A percentile compares a stretch with the other conserved stretches of the same genome.
phyloP scores from a whole-genome alignment of 2,329 filamentous ascomycete genomes.

The Beauveria brongniartii region DNA sequence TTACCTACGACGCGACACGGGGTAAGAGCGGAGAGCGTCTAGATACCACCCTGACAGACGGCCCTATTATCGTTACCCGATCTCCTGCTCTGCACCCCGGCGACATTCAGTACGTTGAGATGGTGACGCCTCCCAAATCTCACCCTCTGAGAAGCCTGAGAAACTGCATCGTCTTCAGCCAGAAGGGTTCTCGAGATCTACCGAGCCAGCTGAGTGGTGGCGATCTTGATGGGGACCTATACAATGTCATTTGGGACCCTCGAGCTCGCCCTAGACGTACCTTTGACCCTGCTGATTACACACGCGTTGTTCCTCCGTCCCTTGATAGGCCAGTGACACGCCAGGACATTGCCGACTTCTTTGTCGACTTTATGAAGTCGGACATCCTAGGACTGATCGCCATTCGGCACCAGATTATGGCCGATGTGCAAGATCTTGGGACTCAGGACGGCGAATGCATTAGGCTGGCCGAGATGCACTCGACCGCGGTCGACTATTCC shows the following conservation, averaged over 20 bases:
- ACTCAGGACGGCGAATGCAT: constrained; percentile 45
- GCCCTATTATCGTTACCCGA: constrained; percentile 57
- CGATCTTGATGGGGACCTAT: constrained; percentile 77
- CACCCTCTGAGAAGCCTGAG: constrained; percentile 54
- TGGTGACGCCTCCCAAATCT: constrained; percentile 48
- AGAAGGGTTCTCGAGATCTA: constrained; percentile 61
- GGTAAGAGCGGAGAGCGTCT: constrained; percentile 18
- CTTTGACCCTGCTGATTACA: constrained; percentile 60
- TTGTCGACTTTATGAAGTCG: constrained; percentile 66
- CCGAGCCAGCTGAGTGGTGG: constrained; percentile 74
- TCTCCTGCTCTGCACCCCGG: constrained; percentile 76
- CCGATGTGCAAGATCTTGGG: constrained; percentile 47
- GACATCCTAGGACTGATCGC: constrained; percentile 62
- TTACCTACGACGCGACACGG: constrained; percentile 41
- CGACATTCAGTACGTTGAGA: constrained; percentile 60
- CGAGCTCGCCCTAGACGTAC: constrained; percentile 34
- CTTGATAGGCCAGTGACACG: constrained; percentile 51
- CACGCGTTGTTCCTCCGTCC: constrained; percentile 44
- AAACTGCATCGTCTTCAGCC: constrained; percentile 76
- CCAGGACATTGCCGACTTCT: constrained; percentile 70
- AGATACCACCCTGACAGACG: constrained; percentile 23
- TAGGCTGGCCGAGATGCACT: constrained; percentile 54
- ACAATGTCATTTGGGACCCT: constrained; percentile 68
- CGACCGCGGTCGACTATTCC: constrained; percentile 66
- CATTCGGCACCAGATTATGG: constrained; percentile 53